Conservation (phyloP, 768 basidiomycete species). For the Psilocybe tampanensis region DNA sequence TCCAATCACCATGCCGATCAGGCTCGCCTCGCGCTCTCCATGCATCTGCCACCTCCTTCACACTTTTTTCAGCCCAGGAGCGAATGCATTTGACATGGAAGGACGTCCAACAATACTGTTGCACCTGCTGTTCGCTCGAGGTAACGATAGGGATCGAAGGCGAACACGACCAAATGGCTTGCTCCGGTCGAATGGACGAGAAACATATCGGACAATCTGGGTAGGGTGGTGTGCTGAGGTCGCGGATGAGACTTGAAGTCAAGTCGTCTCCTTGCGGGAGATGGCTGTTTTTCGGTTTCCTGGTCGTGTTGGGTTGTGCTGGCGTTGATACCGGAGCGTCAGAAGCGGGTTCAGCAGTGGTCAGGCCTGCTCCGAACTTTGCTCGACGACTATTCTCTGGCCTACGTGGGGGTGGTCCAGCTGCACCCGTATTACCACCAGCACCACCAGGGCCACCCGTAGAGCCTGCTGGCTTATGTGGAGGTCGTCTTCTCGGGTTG, state of each 20-base stretch:
- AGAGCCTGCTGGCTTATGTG: too few species aligned
- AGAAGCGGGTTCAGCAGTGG: constrained; percentile 14
- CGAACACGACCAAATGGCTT: constrained; percentile 89
- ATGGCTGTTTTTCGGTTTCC: constrained; percentile 2
- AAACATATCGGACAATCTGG: constrained; percentile 88
- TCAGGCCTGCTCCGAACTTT: constrained; percentile 28
- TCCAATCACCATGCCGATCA: constrained; percentile 76
- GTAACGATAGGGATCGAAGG: constrained; percentile 52
- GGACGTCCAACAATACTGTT: constrained; percentile 84
- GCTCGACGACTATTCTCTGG: constrained; percentile 20
- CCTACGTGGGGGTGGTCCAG: neutral
- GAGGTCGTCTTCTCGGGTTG: neutral
- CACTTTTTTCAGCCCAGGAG: constrained; percentile 85
- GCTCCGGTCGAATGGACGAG: constrained; percentile 71
- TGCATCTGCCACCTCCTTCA: constrained; percentile 71
- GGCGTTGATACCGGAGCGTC: neutral
- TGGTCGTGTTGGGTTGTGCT: neutral
- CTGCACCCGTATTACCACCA: neutral
- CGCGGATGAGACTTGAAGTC: constrained; percentile 69
- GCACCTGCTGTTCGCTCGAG: constrained; percentile 32
- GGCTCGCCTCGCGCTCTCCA: constrained; percentile 70
- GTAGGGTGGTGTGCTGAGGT: constrained; percentile 69
- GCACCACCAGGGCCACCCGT: neutral
- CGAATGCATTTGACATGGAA: constrained; percentile 91
- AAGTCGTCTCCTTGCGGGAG: constrained; percentile 57